Conservation (phyloP, 345 rosid genomes). For the Fremontodendron californicum region DNA sequence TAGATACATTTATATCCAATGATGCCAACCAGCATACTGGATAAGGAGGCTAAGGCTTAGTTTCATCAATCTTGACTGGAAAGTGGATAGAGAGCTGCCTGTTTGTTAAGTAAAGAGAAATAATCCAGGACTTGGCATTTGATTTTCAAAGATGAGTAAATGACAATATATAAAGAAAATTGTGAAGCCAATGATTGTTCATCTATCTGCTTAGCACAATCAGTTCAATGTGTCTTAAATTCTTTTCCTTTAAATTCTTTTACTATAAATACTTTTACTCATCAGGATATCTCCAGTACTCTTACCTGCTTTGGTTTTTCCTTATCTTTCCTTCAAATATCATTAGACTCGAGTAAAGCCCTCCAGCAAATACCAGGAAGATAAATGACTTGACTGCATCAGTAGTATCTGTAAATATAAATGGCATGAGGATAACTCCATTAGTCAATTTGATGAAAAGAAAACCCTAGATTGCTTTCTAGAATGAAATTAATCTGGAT, state of each 20-base stretch:
- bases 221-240: neutral
- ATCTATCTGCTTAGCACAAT: neutral
- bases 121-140: neutral
- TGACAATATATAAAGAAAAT: neutral
- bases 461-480: neutral
- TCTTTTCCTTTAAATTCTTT: no score
- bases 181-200: neutral
- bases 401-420: neutral
- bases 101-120: neutral
- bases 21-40: neutral
- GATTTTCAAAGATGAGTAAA: neutral
- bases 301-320: neutral
- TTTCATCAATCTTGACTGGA: neutral
- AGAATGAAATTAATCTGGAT: neutral
- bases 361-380: neutral
- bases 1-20: neutral
- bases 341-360: neutral
- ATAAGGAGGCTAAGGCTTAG: neutral
- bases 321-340: neutral
- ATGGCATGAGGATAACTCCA: neutral
- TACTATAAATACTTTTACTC: neutral
- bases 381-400: neutral
- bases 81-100: neutral
- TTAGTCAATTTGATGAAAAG: neutral
- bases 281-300: neutral